Conservation (phyloP, 2,329 filamentous ascomycete species). For the Simplicillium aogashimaense region DNA sequence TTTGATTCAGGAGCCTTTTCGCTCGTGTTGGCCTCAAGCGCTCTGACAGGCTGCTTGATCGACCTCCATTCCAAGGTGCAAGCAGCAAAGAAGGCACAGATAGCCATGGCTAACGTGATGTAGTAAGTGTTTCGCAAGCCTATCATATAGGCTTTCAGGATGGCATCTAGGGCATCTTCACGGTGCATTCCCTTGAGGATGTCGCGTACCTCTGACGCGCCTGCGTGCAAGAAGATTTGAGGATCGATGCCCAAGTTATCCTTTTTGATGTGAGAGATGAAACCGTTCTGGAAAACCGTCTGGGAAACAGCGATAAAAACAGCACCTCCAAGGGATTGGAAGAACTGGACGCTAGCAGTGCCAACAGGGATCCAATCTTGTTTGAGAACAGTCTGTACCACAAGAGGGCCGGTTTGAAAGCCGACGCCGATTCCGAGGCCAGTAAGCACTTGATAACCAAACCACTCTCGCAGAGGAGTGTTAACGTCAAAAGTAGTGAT, state of each 20-base stretch:
- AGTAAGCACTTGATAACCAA: conserved; percentile 47
- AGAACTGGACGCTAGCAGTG: conserved; percentile 45
- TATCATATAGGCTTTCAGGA: conserved; percentile 37
- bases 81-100: conserved; percentile 31
- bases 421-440: conserved; percentile 51
- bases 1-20: conserved; percentile 11
- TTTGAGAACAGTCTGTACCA: conserved; percentile 43
- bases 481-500: conserved; percentile 42
- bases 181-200: conserved; percentile 31
- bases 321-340: conserved; percentile 49
- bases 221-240: conserved; percentile 38
- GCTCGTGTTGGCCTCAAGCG: conserved; percentile 15
- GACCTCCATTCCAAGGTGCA: conserved; percentile 42
- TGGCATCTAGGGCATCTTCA: conserved; percentile 28
- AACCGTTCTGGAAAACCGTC: conserved; percentile 47
- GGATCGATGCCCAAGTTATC: conserved; percentile 36
- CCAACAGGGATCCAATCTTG: conserved; percentile 43
- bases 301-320: conserved; percentile 49
- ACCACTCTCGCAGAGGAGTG: conserved; percentile 42
- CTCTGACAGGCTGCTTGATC: conserved; percentile 31
- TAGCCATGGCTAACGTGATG: conserved; percentile 38
- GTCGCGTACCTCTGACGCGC: conserved; percentile 37
- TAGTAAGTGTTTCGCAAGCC: conserved; percentile 42
- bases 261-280: conserved; percentile 39
- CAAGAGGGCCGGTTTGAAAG: conserved; percentile 48